Conservation (phyloP, 2,329 filamentous ascomycete species). For the Pseudopithomyces maydicus region DNA sequence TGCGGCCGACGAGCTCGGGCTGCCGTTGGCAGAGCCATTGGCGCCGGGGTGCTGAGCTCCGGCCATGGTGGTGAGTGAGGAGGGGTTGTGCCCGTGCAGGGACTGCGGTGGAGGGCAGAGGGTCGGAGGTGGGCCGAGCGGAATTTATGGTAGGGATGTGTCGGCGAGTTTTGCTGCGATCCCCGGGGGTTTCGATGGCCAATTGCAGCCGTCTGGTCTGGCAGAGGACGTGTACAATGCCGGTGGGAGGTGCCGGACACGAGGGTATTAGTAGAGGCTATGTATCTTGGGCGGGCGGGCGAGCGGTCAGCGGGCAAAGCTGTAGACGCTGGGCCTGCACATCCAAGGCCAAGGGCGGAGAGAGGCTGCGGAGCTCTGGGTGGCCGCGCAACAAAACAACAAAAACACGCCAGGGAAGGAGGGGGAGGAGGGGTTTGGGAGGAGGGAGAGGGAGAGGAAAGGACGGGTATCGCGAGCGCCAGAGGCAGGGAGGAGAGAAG, state of each 20-base stretch:
- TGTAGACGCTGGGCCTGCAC: slow-evolving; percentile 14
- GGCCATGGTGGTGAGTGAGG: slow-evolving; percentile 35
- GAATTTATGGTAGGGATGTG: slow-evolving; percentile 29
- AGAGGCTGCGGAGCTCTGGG: not conserved
- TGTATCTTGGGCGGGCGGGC: not conserved
- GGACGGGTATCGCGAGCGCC: slow-evolving; percentile 10
- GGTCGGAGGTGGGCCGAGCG: slow-evolving; percentile 24
- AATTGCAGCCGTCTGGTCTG: slow-evolving; percentile 8
- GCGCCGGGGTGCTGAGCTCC: slow-evolving; percentile 37
- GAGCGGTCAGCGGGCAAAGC: slow-evolving; percentile 21
- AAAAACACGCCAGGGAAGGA: not conserved
- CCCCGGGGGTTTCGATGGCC: not conserved
- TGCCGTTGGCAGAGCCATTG: slow-evolving; percentile 57
- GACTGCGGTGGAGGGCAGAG: slow-evolving; percentile 18
- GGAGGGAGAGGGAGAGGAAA: not conserved
- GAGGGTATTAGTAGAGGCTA: slow-evolving; percentile 17
- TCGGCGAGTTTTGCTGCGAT: slow-evolving; percentile 1
- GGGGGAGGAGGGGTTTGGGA: not conserved
- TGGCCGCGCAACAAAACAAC: not conserved
- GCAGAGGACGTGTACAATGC: slow-evolving; percentile 8
- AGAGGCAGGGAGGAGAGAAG: slow-evolving; percentile 12
- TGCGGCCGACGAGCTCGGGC: slow-evolving; percentile 71
- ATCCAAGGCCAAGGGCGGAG: slow-evolving; percentile 15
- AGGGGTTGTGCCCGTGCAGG: slow-evolving; percentile 30
- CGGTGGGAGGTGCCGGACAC: slow-evolving; percentile 25